A percentile compares a stretch with the other conserved stretches of the same genome.
phyloP scores from a whole-genome alignment of 495 filamentous ascomycete genomes.

The Talaromyces borbonicus region DNA sequence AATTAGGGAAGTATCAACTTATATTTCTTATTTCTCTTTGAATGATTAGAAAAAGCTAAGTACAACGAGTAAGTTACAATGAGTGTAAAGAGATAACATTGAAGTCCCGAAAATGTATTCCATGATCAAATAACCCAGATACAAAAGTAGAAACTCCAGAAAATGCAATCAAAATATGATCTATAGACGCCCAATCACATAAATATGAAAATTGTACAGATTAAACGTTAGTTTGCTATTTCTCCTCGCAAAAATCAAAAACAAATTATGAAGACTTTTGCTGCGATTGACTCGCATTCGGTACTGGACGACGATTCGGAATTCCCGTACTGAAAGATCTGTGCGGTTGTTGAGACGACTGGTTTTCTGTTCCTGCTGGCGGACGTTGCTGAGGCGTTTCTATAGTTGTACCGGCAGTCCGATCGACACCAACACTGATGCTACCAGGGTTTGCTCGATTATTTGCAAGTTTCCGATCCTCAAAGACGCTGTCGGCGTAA shows the following conservation, averaged over 20 bases:
- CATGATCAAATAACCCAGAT: no score
- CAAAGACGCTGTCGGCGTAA: slow-evolving; percentile 5
- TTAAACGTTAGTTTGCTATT: no score
- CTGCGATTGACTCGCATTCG: background rate
- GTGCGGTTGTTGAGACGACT: background rate
- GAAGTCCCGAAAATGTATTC: no score
- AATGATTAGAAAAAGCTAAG: no score
- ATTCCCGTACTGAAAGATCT: slow-evolving; percentile 1
- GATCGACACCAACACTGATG: background rate
- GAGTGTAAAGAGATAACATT: no score
- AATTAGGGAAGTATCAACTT: no score
- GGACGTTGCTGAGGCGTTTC: background rate
- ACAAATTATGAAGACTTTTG: background rate
- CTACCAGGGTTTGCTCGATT: background rate
- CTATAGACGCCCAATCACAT: no score
- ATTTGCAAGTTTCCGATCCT: background rate
- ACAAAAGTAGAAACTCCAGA: no score
- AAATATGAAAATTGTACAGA: background rate
- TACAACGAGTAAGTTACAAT: no score
- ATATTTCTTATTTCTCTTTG: no score
- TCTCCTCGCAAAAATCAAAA: background rate
- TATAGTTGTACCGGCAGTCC: no score
- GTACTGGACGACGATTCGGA: slow-evolving; percentile 8
- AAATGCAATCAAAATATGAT: no score
- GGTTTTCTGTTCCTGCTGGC: background rate